Evolutionary conservation across 768 basidiomycete species (phyloP), one percentile per base, ranked within the genome.

Genomic region (Russula ochroleuca): DNA sequence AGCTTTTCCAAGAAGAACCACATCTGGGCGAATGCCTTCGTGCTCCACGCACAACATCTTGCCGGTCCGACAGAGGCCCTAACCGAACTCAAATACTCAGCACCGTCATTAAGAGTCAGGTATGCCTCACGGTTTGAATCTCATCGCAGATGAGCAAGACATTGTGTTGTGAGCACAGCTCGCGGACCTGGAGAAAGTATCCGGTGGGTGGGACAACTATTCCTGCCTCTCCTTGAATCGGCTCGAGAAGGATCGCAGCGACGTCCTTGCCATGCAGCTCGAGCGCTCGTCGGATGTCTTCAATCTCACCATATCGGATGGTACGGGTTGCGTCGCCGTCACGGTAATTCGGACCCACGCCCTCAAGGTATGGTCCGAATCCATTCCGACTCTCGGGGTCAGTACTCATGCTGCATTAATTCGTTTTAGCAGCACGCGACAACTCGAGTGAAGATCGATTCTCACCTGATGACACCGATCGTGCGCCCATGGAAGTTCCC

Each of bases 151-250:
- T 98, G 40, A 99, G 79, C n/a, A 99, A 80, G 0, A 94, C 93
- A 54, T 96, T 93, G 76, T 95, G 85, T 75, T 90, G 84, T 78
- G 89, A 90, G 82, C 97, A 99, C 31, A 98, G 80, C 58, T 81
- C 86, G 57, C 87, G 86, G 31, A 87, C 87, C 68, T 85, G 77
- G 35, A 82, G 73, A 43, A 99, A 82, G 76, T 99, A 99, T 6
- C 94, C 94, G 9, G 82, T 80, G 1, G 88, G 86, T 0, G 97
- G 97, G 13, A 98, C 91, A 63, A 98, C 86, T 68, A 99, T 96
- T 13, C 94, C 95, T 19, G 96, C 96, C 76, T 98, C 96, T n/a
- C 96, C 96, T 73, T 99, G 97, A 66, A 99, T 98, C 6, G 97
- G 97, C 76, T 99, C 97, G 3, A 99, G 83, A 61, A 99, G 80